Conservation (phyloP, 1,139 yeast genomes). For the Pichia sp. region DNA sequence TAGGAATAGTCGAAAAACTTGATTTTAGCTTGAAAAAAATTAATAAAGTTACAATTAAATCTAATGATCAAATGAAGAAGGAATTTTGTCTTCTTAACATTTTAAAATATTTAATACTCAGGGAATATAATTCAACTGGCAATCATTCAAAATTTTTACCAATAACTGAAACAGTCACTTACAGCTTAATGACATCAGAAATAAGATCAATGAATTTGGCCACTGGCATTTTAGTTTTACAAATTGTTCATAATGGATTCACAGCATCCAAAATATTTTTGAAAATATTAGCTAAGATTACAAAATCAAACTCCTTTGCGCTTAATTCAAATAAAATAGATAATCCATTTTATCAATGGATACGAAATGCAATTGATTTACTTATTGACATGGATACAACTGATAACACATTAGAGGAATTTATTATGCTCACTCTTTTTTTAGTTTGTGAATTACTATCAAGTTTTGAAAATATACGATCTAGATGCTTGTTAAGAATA, state of each 20-base stretch:
- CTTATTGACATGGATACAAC: slow-evolving; percentile 1
- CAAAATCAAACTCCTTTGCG: slow-evolving; percentile 1
- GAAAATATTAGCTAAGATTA: slow-evolving; percentile 4
- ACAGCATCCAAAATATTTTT: slow-evolving; percentile 16
- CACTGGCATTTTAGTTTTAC: slow-evolving; percentile 57
- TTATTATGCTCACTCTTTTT: slow-evolving; percentile 40
- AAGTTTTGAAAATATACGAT: slow-evolving; percentile 32
- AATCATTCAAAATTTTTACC: slow-evolving; percentile 31
- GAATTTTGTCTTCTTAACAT: slow-evolving; percentile 45
- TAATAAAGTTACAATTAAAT: slow-evolving; percentile 21
- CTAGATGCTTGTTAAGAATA: slow-evolving; percentile 34
- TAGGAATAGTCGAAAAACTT: slow-evolving; percentile 43
- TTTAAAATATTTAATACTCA: slow-evolving; percentile 42
- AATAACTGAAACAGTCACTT: slow-evolving; percentile 34
- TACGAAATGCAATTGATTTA: slow-evolving; percentile 17
- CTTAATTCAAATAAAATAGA: not conserved
- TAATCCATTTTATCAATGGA: slow-evolving; percentile 16
- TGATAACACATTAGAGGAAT: slow-evolving; percentile 27
- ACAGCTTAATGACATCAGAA: slow-evolving; percentile 47
- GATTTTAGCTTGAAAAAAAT: slow-evolving; percentile 15
- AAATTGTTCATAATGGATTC: slow-evolving; percentile 18
- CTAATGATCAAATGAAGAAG: slow-evolving; percentile 41
- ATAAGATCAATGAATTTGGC: slow-evolving; percentile 73
- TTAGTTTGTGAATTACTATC: slow-evolving; percentile 39
- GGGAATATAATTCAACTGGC: slow-evolving; percentile 38